A percentile compares a stretch with the other conserved stretches of the same genome.
phyloP scores from a whole-genome alignment of 176 grass and related monocot species.

The Oryza meyeriana region DNA sequence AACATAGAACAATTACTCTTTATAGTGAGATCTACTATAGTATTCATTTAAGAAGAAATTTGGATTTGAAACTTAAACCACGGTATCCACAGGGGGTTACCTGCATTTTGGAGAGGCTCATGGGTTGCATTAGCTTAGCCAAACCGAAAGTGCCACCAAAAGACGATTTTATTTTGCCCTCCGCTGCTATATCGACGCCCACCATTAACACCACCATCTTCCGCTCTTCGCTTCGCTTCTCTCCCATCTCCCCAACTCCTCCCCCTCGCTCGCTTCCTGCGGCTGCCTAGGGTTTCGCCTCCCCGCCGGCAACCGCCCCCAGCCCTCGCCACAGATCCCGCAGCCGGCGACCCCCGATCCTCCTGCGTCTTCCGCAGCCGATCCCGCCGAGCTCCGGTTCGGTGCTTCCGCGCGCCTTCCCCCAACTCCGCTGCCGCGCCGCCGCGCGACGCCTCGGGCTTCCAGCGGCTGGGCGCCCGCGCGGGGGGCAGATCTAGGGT shows the following conservation, averaged over 20 bases:
- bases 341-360: slow-evolving; percentile 30
- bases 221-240: neutral
- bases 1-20: too few relatives aligned
- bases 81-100: neutral
- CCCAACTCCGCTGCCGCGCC: neutral
- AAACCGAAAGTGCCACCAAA: slow-evolving; percentile 37
- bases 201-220: slow-evolving; percentile 40
- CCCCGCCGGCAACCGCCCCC: neutral
- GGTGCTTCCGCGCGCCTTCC: neutral
- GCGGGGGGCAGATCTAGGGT: slow-evolving; percentile 53
- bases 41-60: neutral
- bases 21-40: neutral
- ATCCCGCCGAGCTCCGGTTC: slow-evolving; percentile 35
- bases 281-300: slow-evolving; percentile 45
- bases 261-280: slow-evolving; percentile 4
- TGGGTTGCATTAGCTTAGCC: neutral
- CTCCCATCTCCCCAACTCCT: neutral
- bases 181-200: slow-evolving; percentile 52
- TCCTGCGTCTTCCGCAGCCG: neutral
- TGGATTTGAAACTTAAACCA: neutral
- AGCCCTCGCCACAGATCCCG: slow-evolving; percentile 34
- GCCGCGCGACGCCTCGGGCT: slow-evolving; percentile 1
- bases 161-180: slow-evolving; percentile 52
- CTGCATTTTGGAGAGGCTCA: neutral
- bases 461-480: slow-evolving; percentile 14